phyloP scores from a whole-genome alignment of 2,329 filamentous ascomycete genomes.

The Fusarium mexicanum region DNA sequence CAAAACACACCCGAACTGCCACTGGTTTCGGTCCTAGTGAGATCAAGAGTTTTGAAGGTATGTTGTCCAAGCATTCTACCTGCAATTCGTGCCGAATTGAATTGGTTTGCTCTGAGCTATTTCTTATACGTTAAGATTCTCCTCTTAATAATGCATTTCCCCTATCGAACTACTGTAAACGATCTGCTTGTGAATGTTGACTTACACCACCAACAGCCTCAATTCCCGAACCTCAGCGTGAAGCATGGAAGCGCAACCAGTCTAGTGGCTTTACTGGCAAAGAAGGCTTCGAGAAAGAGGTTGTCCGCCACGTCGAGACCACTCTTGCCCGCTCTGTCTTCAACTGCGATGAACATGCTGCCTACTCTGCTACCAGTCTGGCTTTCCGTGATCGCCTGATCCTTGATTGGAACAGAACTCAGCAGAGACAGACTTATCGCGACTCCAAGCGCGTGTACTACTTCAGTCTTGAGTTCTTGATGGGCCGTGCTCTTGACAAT shows the following conservation, averaged over 20 bases:
- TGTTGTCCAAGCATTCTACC: constrained; percentile 35
- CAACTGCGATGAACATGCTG: constrained; percentile 96
- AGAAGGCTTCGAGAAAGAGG: constrained; percentile 86
- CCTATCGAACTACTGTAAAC: not conserved
- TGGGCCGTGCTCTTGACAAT: constrained; percentile 97
- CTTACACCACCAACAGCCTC: constrained; percentile 59
- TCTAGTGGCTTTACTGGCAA: constrained; percentile 77
- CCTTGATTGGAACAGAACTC: constrained; percentile 97
- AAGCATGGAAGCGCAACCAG: constrained; percentile 75
- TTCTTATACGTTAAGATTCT: not conserved
- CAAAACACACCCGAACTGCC: constrained; percentile 97
- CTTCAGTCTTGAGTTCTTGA: constrained; percentile 95
- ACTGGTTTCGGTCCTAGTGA: constrained; percentile 91
- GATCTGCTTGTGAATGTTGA: not conserved
- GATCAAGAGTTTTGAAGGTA: constrained; percentile 93
- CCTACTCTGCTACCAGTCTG: constrained; percentile 89
- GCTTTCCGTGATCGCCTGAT: constrained; percentile 94
- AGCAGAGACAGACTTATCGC: constrained; percentile 90
- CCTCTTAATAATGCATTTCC: not conserved
- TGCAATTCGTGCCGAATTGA: not conserved
- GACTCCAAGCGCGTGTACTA: constrained; percentile 98
- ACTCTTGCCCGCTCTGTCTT: constrained; percentile 95
- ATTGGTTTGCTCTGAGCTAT: not conserved
- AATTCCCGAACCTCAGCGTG: constrained; percentile 89
- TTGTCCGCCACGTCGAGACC: constrained; percentile 95